Evolutionary conservation across 148 eudicot genomes (phyloP).

Genomic region (Nepenthes gracilis): DNA sequence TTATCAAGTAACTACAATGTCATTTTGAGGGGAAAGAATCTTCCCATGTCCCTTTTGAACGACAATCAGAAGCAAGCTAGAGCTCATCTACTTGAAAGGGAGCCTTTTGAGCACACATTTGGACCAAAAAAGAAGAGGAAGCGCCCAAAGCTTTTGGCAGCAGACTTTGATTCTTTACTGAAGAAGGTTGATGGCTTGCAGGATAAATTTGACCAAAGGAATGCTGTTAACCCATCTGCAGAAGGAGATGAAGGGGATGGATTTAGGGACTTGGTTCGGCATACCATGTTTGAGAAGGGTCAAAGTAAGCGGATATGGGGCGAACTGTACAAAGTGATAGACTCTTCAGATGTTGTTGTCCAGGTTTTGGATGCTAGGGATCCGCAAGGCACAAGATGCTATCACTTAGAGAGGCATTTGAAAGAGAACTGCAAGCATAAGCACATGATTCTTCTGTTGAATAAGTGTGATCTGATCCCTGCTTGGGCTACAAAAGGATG

Average conservation of each 20-base stretch:
- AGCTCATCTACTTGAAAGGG: constrained; percentile 79
- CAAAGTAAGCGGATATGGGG: constrained; percentile 99
- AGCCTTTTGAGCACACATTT: constrained; percentile 73
- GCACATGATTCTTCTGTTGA: constrained; percentile 74
- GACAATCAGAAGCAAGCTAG: constrained; percentile 82
- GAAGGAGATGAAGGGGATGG: constrained; percentile 77
- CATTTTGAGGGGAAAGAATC: constrained; percentile 61
- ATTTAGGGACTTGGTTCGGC: constrained; percentile 86
- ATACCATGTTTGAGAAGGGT: constrained; percentile 95
- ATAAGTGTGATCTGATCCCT: constrained; percentile 97
- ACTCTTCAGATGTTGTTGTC: constrained; percentile 92
- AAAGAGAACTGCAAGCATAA: constrained; percentile 80
- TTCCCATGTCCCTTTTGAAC: constrained; percentile 83
- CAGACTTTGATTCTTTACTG: constrained; percentile 56
- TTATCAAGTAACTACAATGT: constrained; percentile 68
- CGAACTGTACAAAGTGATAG: constrained; percentile 91
- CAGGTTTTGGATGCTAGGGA: constrained; percentile 99
- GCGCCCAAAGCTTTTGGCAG: constrained; percentile 54
- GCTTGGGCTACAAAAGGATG: constrained; percentile 98
- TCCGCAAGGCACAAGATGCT: constrained; percentile 93
- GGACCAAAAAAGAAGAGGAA: constrained; percentile 83
- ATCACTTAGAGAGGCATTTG: constrained; percentile 85
- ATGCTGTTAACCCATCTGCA: constrained; percentile 25
- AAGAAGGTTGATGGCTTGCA: constrained; percentile 77
- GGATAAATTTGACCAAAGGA: constrained; percentile 64